Evolutionary conservation across 2,329 filamentous ascomycete species (phyloP), one percentile per base, ranked within the genome.

Genomic region (Penicillium sp.): DNA sequence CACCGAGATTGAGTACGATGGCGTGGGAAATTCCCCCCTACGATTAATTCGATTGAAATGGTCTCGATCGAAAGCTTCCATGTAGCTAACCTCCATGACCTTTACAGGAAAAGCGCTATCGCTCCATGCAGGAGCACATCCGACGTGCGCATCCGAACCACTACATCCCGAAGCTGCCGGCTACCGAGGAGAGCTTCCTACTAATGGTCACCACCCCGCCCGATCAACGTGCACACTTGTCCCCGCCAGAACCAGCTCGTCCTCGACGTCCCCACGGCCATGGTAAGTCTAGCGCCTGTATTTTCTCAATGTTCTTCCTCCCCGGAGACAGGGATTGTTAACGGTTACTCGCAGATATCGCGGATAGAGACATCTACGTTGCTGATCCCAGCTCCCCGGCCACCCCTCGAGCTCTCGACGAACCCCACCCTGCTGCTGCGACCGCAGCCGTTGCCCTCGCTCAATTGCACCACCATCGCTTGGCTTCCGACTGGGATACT

Each of bases 61-160:
- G 17, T 30, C 19, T 45, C 42, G 22, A 30, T 56, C 15, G 30
- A 17, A 44, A 61, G 56, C 62, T 38, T 28, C n/a, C 13, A 22
- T 37, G 35, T 35, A 49, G 40, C 60, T 64, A 61, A 65, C 13
- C 35, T 1, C 60, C 58, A 56, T 60, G 57, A 55, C 62, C 68
- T 15, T 5, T 69, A 78, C 80, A 96, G 92, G 92, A 96, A 83
- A 96, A 96, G 81, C 88, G 92, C 70, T 99, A 93, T 82, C 93
- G 95, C 79, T 98, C 94, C 66, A 98, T 99, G 92, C 95, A 98
- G 81, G 95, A 99, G 86, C 95, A 99, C 76, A 98, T 99, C 74
- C 92, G 95, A 73, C 90, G 95, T 79, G 94, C 95, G 70, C 95
- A 99, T 78, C 94, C 94, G 64, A 93, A 96, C 78, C 91, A 97